phyloP scores from a whole-genome alignment of 2,329 filamentous ascomycete species.

The Tolypocladium inflatum region DNA sequence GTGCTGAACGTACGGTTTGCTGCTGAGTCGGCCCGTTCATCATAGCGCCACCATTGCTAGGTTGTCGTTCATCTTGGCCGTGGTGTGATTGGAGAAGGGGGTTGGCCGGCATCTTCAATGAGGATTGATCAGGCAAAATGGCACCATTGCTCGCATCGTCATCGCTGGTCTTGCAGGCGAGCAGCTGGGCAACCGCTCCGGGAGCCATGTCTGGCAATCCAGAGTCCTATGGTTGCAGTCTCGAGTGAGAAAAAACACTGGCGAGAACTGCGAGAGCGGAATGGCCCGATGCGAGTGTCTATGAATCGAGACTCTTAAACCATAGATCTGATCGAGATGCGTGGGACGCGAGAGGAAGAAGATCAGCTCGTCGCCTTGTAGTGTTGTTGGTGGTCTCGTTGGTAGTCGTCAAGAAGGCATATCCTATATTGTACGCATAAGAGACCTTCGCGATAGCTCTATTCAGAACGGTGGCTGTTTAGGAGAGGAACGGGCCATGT shows the following conservation, averaged over 20 bases:
- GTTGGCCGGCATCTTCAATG: not conserved
- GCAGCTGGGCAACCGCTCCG: not conserved
- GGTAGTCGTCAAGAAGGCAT: not conserved
- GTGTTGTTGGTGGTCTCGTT: not conserved
- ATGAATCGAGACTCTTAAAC: no score
- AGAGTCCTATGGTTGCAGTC: not conserved
- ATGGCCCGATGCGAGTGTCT: no score
- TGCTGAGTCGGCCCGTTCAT: not conserved
- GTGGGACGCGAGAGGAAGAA: not conserved
- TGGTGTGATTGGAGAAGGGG: not conserved
- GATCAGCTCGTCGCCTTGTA: not conserved
- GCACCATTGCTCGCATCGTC: no score
- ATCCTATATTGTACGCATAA: not conserved
- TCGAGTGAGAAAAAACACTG: not conserved
- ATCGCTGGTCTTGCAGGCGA: not conserved
- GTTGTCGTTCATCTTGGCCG: not conserved
- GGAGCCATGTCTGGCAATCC: not conserved
- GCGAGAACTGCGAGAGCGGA: not conserved
- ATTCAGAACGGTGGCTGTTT: not conserved
- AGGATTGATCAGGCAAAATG: not conserved
- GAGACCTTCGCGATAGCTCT: not conserved
- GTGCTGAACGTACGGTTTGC: not conserved
- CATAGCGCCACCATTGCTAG: not conserved
- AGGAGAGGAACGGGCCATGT: not conserved
- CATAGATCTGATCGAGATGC: not conserved